Evolutionary conservation across 352 stramenopile genomes (phyloP).

Genomic region (Globisporangium takayamanum): DNA sequence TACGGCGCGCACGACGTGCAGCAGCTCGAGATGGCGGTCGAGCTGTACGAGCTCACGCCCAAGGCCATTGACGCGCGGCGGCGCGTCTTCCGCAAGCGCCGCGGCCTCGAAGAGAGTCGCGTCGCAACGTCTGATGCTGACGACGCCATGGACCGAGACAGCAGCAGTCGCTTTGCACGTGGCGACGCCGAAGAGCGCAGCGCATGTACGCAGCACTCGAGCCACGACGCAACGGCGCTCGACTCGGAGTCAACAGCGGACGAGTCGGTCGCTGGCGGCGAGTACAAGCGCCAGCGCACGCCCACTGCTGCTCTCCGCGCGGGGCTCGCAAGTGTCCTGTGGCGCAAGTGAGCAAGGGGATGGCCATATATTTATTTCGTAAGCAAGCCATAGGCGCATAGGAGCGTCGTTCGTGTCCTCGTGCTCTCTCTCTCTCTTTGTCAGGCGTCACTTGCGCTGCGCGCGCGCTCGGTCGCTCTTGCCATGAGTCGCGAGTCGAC

Average conservation of each 20-base stretch:
- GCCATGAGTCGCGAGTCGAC: background rate
- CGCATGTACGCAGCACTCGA: too few relatives aligned
- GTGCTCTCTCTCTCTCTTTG: background rate
- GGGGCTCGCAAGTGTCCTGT: slow-evolving; percentile 29
- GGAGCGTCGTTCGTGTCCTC: background rate
- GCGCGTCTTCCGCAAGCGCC: slow-evolving; percentile 47
- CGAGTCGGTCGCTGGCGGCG: slow-evolving; percentile 19
- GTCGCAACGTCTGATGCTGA: background rate
- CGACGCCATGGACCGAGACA: too few relatives aligned
- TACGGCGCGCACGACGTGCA: slow-evolving; percentile 36
- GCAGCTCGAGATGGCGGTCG: slow-evolving; percentile 46
- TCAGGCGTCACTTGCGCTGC: slow-evolving; percentile 2
- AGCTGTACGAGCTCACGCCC: slow-evolving; percentile 54
- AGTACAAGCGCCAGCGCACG: slow-evolving; percentile 36
- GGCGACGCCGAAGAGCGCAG: too few relatives aligned
- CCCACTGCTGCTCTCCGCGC: slow-evolving; percentile 32
- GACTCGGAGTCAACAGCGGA: slow-evolving; percentile 29
- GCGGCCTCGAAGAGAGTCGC: slow-evolving; percentile 22
- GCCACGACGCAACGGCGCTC: too few relatives aligned
- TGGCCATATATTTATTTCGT: slow-evolving; percentile 8
- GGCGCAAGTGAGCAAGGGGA: slow-evolving; percentile 15
- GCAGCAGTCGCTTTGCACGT: too few relatives aligned
- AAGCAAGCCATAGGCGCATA: background rate
- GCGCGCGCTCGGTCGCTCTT: background rate
- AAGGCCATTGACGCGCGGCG: slow-evolving; percentile 46